Conservation (phyloP, 2,329 filamentous ascomycete genomes). For the Nothophaeocryptopus gaeumannii region DNA sequence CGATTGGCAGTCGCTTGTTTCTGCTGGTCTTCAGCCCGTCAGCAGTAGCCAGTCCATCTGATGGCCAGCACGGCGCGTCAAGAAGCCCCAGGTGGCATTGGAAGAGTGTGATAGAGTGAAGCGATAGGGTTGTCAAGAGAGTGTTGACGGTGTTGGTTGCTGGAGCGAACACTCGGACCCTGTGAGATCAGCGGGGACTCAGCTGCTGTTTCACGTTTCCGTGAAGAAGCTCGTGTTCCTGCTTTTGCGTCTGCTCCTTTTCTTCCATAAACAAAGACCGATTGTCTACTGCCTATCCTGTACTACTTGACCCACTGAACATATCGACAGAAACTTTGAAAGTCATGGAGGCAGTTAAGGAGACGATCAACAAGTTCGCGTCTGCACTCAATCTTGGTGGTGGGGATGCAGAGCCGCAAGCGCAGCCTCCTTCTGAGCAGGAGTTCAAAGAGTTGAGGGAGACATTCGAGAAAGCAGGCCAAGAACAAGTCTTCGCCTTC, state of each 20-base stretch:
- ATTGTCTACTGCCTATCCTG: neutral
- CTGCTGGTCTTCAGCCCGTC: too few species aligned
- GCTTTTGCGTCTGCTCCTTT: too few species aligned
- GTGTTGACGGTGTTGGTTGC: too few species aligned
- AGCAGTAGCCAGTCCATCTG: too few species aligned
- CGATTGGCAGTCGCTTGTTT: neutral
- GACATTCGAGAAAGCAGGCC: conserved; percentile 70
- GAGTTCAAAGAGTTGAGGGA: conserved; percentile 66
- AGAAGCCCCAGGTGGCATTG: too few species aligned
- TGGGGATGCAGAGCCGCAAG: conserved; percentile 35
- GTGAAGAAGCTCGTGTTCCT: neutral
- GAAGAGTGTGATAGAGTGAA: too few species aligned
- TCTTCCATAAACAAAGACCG: too few species aligned
- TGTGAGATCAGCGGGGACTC: too few species aligned
- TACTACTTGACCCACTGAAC: neutral
- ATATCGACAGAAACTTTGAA: too few species aligned
- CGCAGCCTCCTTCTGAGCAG: conserved; percentile 59
- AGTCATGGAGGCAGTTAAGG: conserved; percentile 23
- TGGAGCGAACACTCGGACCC: too few species aligned
- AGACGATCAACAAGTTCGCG: conserved; percentile 22
- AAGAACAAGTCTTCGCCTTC: conserved; percentile 82
- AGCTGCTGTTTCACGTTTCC: neutral
- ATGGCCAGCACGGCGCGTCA: too few species aligned
- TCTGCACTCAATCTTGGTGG: conserved; percentile 23
- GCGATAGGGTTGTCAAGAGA: too few species aligned